Percentiles rank a stretch among this genome's conserved stretches.
phyloP scores from a whole-genome alignment of 371 early-diverging fungal genomes.

The Apophysomyces sp. region DNA sequence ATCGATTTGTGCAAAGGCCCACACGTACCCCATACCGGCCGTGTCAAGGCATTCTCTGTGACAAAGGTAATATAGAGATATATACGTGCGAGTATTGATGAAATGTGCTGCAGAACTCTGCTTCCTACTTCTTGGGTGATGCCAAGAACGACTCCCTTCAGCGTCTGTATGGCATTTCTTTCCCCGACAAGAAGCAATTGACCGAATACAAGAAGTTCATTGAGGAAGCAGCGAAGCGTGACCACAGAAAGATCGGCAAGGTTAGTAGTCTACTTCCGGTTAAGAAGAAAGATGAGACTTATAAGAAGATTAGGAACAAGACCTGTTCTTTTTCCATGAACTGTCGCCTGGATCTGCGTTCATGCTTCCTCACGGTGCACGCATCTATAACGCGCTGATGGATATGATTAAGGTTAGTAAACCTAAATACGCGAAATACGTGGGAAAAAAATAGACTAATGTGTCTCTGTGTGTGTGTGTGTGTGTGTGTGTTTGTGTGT shows the following conservation, averaged over 20 bases:
- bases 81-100: neutral
- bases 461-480: no score
- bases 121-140: conserved; percentile 99
- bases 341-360: conserved; percentile 97
- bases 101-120: conserved; percentile 72
- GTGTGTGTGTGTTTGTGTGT: no score
- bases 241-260: conserved; percentile 97
- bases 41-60: conserved; percentile 94
- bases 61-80: conserved; percentile 62
- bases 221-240: conserved; percentile 96
- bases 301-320: conserved; percentile 63
- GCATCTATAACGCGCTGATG: conserved; percentile 94
- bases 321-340: conserved; percentile 98
- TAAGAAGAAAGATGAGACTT: conserved; percentile 4
- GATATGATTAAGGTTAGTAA: conserved; percentile 69
- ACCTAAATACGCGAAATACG: neutral
- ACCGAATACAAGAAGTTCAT: conserved; percentile 92
- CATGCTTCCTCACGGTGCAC: conserved; percentile 97
- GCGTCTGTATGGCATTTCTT: conserved; percentile 99
- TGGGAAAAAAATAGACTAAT: neutral
- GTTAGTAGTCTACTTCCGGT: conserved; percentile 11
- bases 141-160: conserved; percentile 96
- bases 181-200: conserved; percentile 97
- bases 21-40: conserved; percentile 95
- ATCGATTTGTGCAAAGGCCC: conserved; percentile 99